Conservation (phyloP, 1,139 yeast species). For the Scheffersomyces segobiensis region DNA sequence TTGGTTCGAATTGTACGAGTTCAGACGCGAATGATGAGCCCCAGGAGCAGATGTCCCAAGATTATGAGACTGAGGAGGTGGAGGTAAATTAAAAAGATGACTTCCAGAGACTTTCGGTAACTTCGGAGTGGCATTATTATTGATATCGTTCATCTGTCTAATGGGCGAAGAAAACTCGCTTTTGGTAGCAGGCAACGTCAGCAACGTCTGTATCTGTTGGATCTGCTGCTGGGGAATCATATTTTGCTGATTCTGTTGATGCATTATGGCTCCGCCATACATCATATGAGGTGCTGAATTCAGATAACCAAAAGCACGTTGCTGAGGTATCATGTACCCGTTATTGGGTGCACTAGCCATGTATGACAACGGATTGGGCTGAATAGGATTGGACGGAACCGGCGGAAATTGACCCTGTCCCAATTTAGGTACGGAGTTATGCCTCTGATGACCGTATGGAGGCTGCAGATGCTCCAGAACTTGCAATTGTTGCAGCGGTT, state of each 20-base stretch:
- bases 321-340: constrained; percentile 7
- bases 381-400: constrained; percentile 20
- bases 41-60: constrained; percentile 11
- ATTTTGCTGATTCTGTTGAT: constrained; percentile 11
- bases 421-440: constrained; percentile 20
- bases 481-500: constrained; percentile 14
- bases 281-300: constrained; percentile 10
- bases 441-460: constrained; percentile 14
- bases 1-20: constrained; percentile 19
- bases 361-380: constrained; percentile 25
- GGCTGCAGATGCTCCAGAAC: constrained; percentile 14
- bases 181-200: constrained; percentile 9
- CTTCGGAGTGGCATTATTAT: constrained; percentile 28
- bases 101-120: constrained; percentile 34
- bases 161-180: constrained; percentile 37
- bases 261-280: constrained; percentile 15
- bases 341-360: constrained; percentile 14
- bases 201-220: constrained; percentile 7
- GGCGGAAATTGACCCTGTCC: constrained; percentile 18
- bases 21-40: constrained; percentile 29
- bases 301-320: constrained; percentile 11
- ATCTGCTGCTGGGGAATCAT: constrained; percentile 11
- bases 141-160: constrained; percentile 25
- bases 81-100: constrained; percentile 36
- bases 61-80: constrained; percentile 27